phyloP scores from a whole-genome alignment of 306 rosid species.

The Fragaria nilgerrensis region DNA sequence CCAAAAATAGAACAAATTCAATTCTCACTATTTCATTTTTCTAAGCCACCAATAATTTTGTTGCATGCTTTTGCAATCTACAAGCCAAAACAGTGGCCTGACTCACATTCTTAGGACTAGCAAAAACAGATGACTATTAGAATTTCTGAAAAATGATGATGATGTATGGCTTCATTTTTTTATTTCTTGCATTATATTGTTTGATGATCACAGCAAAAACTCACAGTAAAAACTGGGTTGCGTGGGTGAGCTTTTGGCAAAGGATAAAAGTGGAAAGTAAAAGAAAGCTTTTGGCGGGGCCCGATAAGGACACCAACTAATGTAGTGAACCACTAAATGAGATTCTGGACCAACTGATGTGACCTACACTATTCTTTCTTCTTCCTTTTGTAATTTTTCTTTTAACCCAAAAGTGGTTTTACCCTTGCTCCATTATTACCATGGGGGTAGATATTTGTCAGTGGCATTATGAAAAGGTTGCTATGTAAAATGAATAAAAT shows the following conservation, averaged over 20 bases:
- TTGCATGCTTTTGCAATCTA: slow-evolving; percentile 1
- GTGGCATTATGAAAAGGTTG: neutral
- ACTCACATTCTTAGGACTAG: slow-evolving; percentile 4
- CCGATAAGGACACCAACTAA: neutral
- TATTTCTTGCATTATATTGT: neutral
- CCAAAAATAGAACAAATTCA: too few species aligned
- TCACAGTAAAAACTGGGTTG: neutral
- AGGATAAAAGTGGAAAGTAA: neutral
- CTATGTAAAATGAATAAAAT: neutral
- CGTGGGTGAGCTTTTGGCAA: neutral
- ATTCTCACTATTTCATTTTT: neutral
- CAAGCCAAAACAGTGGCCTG: slow-evolving; percentile 1
- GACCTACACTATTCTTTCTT: neutral
- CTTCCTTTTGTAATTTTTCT: neutral
- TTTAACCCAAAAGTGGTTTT: neutral
- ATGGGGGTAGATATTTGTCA: neutral
- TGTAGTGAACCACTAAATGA: slow-evolving; percentile 5
- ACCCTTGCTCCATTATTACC: neutral
- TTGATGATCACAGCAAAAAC: neutral
- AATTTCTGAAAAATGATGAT: neutral
- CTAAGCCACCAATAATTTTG: neutral
- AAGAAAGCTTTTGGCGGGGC: neutral
- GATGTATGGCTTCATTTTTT: neutral
- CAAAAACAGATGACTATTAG: neutral
- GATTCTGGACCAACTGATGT: slow-evolving; percentile 1